Percentiles rank a stretch among this genome's conserved stretches.
Conservation (phyloP, 2,329 filamentous ascomycete genomes). For the Cercospora sp. region DNA sequence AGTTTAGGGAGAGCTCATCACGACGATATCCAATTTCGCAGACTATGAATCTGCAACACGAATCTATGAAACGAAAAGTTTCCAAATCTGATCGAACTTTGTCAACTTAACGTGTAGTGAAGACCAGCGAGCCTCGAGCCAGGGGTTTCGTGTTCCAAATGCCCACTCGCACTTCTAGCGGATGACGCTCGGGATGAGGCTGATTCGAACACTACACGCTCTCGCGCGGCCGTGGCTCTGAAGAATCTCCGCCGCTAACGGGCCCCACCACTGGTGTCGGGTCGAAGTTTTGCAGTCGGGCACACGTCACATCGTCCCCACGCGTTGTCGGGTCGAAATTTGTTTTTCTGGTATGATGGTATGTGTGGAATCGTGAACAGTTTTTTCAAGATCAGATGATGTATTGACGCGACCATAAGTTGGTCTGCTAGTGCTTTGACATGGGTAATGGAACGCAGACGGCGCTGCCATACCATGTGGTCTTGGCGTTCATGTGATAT, state of each 20-base stretch:
- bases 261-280: not conserved
- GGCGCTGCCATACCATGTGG: not conserved
- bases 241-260: not conserved
- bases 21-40: constrained; percentile 1
- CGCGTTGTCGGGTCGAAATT: not conserved
- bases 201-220: not conserved
- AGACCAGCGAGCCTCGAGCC: not conserved
- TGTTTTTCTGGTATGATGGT: not conserved
- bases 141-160: not conserved
- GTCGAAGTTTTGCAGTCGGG: not conserved
- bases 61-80: not conserved
- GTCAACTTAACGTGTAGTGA: not conserved
- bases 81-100: not conserved
- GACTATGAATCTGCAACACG: not conserved
- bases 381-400: not conserved
- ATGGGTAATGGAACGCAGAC: not conserved
- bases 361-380: not conserved
- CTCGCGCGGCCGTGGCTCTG: not conserved
- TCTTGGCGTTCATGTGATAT: not conserved
- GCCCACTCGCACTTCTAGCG: not conserved
- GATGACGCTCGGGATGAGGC: not conserved
- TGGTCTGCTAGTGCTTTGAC: not conserved
- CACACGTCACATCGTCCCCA: not conserved
- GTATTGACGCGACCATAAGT: not conserved
- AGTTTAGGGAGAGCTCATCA: not conserved